Evolutionary conservation across 2,329 filamentous ascomycete species (phyloP), one percentile per base, ranked within the genome.

Genomic region (Fusarium euwallaceae): DNA sequence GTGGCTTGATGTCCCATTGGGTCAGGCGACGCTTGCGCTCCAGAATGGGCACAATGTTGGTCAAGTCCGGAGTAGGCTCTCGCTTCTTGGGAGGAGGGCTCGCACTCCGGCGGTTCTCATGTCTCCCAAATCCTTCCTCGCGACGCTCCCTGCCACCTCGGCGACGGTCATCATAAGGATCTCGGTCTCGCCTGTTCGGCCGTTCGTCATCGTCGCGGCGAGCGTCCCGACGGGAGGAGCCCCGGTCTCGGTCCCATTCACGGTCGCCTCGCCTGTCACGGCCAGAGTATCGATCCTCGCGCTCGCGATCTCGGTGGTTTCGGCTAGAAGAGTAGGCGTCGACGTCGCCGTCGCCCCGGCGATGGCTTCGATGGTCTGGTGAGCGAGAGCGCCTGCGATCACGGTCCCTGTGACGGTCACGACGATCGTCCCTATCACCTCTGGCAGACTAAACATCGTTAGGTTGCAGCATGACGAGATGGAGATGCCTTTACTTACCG

Each of bases 1-100:
- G 94, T 7, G 97, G 97, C 86, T 99, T 99, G 83, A 99, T 98
- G 83, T 99, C 97, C 97, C 97, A 99, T 84, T 99, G 97, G 39
- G 95, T 98, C 87, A 99, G 87, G 69, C 97, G 93, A 78, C 97
- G 93, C 87, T 95, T 97, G 79, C 96, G 92, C 80, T 96, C 92
- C 73, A 95, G 87, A 69, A 99, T 88, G 5, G 95, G 90, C n/a
- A 93, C 87, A 69, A 97, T 87, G 79, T 97, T 92, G 70, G 95
- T 97, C 81, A 99, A 87, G 83, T 99, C 97, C 39, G 97, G 97
- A 1, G 97, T 99, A 9, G 97, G 95, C 84, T 99, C 97, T 83
- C 94, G 93, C 86, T 96, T 97, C 87, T 97, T 97, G 11, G 92
- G 91, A 32, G 94, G 93, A 41, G 95, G 94, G 53, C 92, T 93